A percentile compares a stretch with the other conserved stretches of the same genome.
Conservation (phyloP, 208 protist species). For the Leishmania arabica region DNA sequence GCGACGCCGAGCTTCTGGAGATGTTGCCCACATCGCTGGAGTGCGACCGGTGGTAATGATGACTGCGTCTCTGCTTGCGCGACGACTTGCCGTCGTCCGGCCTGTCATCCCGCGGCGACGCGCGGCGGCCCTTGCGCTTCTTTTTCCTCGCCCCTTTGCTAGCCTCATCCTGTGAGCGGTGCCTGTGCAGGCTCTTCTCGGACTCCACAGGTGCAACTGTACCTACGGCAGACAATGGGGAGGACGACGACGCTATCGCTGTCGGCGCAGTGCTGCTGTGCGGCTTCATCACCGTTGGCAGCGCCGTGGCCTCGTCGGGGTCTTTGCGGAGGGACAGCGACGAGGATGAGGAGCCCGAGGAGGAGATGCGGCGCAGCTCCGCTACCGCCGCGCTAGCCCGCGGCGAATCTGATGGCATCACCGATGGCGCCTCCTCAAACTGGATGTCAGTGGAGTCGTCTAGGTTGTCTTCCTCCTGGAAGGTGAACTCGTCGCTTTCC, state of each 20-base stretch:
- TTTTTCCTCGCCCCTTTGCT: constrained; percentile 16
- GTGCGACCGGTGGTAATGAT: constrained; percentile 11
- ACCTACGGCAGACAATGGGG: not conserved
- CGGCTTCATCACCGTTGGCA: constrained; percentile 4
- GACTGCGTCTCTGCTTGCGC: not conserved
- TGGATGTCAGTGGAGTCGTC: constrained; percentile 27
- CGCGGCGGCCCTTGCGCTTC: not conserved
- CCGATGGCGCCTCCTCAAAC: constrained; percentile 28
- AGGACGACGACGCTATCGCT: not conserved
- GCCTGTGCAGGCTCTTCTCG: constrained; percentile 12
- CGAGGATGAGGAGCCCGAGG: constrained; percentile 7
- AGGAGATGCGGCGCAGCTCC: not conserved
- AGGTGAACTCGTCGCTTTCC: constrained; percentile 13
- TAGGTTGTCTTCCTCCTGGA: constrained; percentile 11
- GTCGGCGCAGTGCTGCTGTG: not conserved
- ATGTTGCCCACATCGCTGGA: constrained; percentile 11
- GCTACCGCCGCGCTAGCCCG: not conserved
- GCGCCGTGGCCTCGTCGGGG: constrained; percentile 33
- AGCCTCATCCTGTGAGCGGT: constrained; percentile 1
- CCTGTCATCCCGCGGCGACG: not conserved
- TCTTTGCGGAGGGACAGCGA: constrained; percentile 37
- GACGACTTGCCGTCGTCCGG: not conserved
- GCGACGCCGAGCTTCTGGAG: constrained; percentile 3
- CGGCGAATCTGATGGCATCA: not conserved
- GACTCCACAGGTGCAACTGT: constrained; percentile 7